Percentiles rank a stretch among this genome's conserved stretches.
phyloP scores from a whole-genome alignment of 2,329 filamentous ascomycete genomes.

The Tympanopsis confertula region DNA sequence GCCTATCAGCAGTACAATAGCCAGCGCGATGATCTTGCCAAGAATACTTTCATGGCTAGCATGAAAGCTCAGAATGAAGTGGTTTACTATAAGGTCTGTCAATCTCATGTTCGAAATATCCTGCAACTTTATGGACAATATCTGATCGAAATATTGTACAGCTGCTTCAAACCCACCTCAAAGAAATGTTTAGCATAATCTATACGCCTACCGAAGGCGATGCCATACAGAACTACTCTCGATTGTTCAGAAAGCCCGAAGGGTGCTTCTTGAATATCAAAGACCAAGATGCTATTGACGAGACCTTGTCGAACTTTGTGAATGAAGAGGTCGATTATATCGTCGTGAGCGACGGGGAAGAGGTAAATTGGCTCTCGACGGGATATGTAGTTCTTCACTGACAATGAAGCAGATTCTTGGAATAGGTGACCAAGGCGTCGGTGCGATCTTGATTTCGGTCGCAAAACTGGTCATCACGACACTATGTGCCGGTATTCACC shows the following conservation, averaged over 20 bases:
- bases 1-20: slow-evolving; percentile 71
- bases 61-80: slow-evolving; percentile 80
- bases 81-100: slow-evolving; percentile 59
- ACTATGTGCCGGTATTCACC: slow-evolving; percentile 76
- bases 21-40: slow-evolving; percentile 53
- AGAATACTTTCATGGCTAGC: slow-evolving; percentile 80
- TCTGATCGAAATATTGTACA: slow-evolving; percentile 15
- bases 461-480: slow-evolving; percentile 78
- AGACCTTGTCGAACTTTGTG: slow-evolving; percentile 58
- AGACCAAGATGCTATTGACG: slow-evolving; percentile 52
- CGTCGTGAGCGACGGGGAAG: slow-evolving; percentile 58
- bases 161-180: slow-evolving; percentile 65
- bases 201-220: slow-evolving; percentile 87
- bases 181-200: slow-evolving; percentile 83
- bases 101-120: not conserved
- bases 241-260: slow-evolving; percentile 65
- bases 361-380: slow-evolving; percentile 12
- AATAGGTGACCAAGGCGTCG: slow-evolving; percentile 80
- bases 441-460: slow-evolving; percentile 71
- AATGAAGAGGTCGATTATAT: slow-evolving; percentile 77
- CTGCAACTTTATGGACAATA: slow-evolving; percentile 1
- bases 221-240: slow-evolving; percentile 74
- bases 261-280: slow-evolving; percentile 72
- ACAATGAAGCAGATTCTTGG: slow-evolving; percentile 66
- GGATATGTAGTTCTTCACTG: slow-evolving; percentile 7